A percentile compares a stretch with the other conserved stretches of the same genome.
phyloP scores from a whole-genome alignment of 305 asterid species.

The Solanum hybrid region DNA sequence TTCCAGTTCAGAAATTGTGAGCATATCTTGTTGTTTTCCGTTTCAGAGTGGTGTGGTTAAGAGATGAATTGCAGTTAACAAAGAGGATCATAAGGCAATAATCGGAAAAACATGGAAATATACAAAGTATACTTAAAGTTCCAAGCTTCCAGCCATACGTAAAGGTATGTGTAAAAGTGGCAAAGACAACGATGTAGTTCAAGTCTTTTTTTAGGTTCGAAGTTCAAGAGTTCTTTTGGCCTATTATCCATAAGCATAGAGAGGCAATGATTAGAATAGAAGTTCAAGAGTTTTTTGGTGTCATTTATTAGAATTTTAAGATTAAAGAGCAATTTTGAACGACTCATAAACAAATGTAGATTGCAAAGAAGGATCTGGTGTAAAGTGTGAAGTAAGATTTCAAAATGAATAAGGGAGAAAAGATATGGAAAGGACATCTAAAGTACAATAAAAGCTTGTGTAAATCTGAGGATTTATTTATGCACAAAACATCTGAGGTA shows the following conservation, averaged over 20 bases:
- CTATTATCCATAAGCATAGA: neutral
- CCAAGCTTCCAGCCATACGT: neutral
- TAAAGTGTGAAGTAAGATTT: neutral
- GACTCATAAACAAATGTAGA: neutral
- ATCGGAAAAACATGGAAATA: neutral
- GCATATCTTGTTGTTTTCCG: neutral
- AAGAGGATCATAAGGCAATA: neutral
- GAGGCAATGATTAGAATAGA: neutral
- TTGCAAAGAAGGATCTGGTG: neutral
- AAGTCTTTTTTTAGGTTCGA: neutral
- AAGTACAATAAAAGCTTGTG: neutral
- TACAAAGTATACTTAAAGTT: no score
- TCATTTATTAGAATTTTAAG: no score
- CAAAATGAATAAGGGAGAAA: neutral
- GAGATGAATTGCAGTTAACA: neutral
- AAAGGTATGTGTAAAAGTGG: neutral
- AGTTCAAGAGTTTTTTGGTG: neutral
- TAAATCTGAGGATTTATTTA: neutral
- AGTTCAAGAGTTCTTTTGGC: neutral
- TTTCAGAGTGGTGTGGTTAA: neutral
- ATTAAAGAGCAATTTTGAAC: neutral
- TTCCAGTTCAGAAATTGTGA: neutral
- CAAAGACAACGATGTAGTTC: neutral
- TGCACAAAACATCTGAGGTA: neutral
- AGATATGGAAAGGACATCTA: neutral